Evolutionary conservation across 139 green algal genomes (phyloP).

Genomic region (Chlamydomonas incerta): DNA sequence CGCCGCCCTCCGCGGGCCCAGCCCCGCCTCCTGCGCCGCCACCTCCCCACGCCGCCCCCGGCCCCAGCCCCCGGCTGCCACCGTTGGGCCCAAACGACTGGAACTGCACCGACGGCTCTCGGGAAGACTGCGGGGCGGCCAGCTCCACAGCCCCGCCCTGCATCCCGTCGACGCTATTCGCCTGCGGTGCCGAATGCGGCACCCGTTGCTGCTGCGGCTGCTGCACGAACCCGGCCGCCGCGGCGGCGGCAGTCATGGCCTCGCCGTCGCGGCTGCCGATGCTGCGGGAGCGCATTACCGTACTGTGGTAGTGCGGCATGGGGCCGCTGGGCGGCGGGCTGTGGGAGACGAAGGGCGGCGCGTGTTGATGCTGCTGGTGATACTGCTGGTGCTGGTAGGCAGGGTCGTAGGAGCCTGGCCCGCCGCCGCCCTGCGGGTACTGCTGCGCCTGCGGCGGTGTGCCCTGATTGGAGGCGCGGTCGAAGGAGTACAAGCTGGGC

Average conservation of each 20-base stretch:
- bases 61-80: neutral
- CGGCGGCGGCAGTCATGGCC: neutral
- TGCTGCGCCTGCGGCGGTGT: neutral
- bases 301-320: slow-evolving; percentile 41
- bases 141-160: neutral
- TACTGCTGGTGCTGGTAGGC: neutral
- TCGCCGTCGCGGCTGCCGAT: slow-evolving; percentile 30
- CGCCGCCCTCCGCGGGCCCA: neutral
- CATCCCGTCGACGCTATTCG: neutral
- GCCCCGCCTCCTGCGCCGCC: neutral
- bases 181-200: neutral
- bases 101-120: slow-evolving; percentile 3
- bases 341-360: neutral
- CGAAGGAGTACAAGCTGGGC: slow-evolving; percentile 25
- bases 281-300: slow-evolving; percentile 34
- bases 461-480: neutral
- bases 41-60: neutral
- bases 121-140: neutral
- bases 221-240: neutral
- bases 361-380: slow-evolving; percentile 15
- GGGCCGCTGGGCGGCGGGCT: slow-evolving; percentile 28
- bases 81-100: slow-evolving; percentile 40
- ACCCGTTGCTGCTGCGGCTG: neutral
- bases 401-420: neutral
- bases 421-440: neutral